phyloP scores from a whole-genome alignment of 148 eudicot genomes.

The Suaeda aralocaspica region DNA sequence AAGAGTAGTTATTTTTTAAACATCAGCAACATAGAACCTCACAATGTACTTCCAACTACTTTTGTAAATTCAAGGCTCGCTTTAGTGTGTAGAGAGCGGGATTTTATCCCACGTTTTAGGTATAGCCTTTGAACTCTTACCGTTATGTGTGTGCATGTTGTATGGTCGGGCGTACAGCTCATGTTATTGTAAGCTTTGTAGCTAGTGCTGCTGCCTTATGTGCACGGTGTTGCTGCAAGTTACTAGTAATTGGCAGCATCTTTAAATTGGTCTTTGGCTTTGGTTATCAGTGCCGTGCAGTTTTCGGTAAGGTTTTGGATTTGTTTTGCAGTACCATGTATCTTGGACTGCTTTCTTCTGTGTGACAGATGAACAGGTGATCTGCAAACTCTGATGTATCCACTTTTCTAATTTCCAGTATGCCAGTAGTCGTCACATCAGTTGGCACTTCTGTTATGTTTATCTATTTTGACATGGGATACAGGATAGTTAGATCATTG shows the following conservation, averaged over 20 bases:
- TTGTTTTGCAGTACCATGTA: neutral
- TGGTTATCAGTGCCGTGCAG: neutral
- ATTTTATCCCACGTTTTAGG: neutral
- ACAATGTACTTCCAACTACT: neutral
- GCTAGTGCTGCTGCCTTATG: neutral
- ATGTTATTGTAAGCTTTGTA: neutral
- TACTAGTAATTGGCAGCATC: neutral
- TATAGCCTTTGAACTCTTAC: no score
- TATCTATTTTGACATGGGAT: no score
- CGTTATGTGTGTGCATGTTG: no score
- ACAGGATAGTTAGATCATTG: no score
- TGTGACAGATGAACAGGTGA: neutral
- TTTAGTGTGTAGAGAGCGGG: neutral
- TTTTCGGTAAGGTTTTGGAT: neutral
- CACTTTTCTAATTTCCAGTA: no score
- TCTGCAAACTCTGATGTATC: no score
- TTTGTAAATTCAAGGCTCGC: neutral
- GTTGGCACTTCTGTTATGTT: no score
- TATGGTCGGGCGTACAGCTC: no score
- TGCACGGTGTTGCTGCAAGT: neutral
- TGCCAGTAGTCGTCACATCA: no score
- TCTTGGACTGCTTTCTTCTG: neutral
- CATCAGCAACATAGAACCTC: no score
- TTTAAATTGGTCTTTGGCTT: neutral
- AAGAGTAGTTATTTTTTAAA: no score